Conservation (phyloP, 1,139 yeast genomes). For the Taphrina betulina region DNA sequence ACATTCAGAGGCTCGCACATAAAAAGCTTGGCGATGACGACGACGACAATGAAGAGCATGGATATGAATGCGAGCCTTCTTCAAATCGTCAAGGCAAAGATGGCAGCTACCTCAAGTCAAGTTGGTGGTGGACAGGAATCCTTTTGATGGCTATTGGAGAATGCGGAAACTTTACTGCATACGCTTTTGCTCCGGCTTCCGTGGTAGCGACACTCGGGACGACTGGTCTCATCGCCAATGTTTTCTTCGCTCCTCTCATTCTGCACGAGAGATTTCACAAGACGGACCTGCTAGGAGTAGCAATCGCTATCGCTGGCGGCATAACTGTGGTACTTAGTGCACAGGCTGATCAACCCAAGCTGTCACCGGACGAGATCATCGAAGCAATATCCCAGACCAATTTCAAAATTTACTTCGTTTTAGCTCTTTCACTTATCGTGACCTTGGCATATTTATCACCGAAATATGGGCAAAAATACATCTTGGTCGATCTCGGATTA, state of each 20-base stretch:
- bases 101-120: slow-evolving; percentile 36
- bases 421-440: slow-evolving; percentile 39
- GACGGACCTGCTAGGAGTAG: slow-evolving; percentile 47
- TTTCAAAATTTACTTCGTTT: slow-evolving; percentile 41
- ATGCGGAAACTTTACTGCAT: slow-evolving; percentile 50
- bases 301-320: slow-evolving; percentile 48
- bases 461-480: slow-evolving; percentile 34
- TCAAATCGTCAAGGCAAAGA: neutral
- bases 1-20: slow-evolving; percentile 48
- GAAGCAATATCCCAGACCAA: slow-evolving; percentile 41
- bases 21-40: slow-evolving; percentile 37
- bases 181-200: slow-evolving; percentile 52
- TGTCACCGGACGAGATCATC: slow-evolving; percentile 41
- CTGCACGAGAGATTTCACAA: slow-evolving; percentile 47
- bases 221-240: slow-evolving; percentile 50
- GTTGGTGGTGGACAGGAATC: slow-evolving; percentile 49
- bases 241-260: slow-evolving; percentile 50
- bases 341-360: slow-evolving; percentile 34
- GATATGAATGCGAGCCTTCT: neutral
- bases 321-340: slow-evolving; percentile 46
- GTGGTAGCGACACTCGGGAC: slow-evolving; percentile 52
- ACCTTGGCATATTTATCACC: slow-evolving; percentile 36
- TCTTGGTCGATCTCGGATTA: slow-evolving; percentile 42
- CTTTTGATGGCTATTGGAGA: slow-evolving; percentile 49
- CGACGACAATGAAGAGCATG: neutral